phyloP scores from a whole-genome alignment of 768 basidiomycete species.

The Kwoniella dendrophila region DNA sequence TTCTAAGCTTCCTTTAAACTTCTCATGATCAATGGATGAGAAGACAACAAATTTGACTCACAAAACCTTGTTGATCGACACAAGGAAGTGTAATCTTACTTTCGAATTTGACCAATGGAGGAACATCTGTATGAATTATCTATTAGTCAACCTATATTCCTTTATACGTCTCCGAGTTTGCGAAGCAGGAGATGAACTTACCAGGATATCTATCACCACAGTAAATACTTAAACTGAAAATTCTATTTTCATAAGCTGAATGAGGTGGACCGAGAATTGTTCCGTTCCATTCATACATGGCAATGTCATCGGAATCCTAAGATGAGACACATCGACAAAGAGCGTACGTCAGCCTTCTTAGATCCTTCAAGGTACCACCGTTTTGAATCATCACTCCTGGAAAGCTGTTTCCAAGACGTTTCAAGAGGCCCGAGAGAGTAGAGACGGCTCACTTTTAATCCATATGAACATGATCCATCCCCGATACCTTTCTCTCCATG shows the following conservation, averaged over 20 bases:
- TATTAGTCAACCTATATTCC: not conserved
- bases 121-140: conserved; percentile 59
- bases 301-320: conserved; percentile 84
- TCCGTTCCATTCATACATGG: conserved; percentile 98
- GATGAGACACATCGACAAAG: not conserved
- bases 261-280: conserved; percentile 99
- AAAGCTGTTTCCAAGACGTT: not conserved
- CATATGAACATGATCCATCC: conserved; percentile 96
- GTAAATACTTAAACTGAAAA: conserved; percentile 89
- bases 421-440: not conserved
- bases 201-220: conserved; percentile 64
- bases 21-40: not conserved
- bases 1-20: conserved; percentile 2
- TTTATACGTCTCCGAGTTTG: conserved; percentile 64
- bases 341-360: not conserved
- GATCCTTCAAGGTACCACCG: not conserved
- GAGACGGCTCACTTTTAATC: conserved; percentile 66
- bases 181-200: conserved; percentile 16
- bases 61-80: conserved; percentile 71
- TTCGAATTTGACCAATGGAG: conserved; percentile 79
- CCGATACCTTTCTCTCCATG: conserved; percentile 99
- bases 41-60: conserved; percentile 33
- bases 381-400: too few relatives aligned
- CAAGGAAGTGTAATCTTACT: conserved; percentile 93
- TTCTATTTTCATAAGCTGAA: conserved; percentile 98